These are phyloP conservation scores for Flaveria linearis DNA, from an alignment of 129 eudicot species.

Conservation along the genomic window DNA sequence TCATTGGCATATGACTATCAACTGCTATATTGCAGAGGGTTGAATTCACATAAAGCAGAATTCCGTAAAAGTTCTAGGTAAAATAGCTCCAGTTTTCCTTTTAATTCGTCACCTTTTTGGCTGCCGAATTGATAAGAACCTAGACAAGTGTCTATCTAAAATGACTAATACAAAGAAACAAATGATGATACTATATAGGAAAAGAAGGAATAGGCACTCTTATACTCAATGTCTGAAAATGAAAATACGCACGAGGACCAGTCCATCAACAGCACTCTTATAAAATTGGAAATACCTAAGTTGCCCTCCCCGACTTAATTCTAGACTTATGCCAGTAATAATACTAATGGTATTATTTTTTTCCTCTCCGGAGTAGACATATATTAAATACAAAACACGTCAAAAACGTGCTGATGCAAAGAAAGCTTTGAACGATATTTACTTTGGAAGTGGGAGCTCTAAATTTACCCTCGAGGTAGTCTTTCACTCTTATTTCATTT, in stretches of 20 bases:
- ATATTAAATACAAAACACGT: constrained; percentile 56
- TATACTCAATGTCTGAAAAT: not conserved
- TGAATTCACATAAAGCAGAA: not conserved
- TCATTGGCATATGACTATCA: not conserved
- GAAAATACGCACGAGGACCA: not conserved
- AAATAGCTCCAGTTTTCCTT: not conserved
- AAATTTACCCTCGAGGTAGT: constrained; percentile 56
- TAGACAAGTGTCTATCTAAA: not conserved
- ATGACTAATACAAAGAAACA: not conserved
- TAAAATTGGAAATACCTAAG: not conserved
- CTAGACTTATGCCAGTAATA: not conserved
- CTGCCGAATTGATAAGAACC: not conserved
- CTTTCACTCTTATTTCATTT: constrained; percentile 17
- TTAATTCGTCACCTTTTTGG: not conserved
- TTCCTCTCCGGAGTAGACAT: constrained; percentile 36
- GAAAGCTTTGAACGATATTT: constrained; percentile 63
- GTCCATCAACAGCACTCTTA: not conserved
- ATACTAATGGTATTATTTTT: not conserved
- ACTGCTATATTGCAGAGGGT: not conserved
- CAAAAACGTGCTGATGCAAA: constrained; percentile 85
- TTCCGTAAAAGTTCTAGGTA: not conserved
- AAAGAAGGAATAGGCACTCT: not conserved
- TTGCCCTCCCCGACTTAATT: not conserved
- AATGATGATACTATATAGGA: not conserved
- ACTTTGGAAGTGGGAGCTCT: constrained; percentile 40